Evolutionary conservation across 2,329 filamentous ascomycete species (phyloP).

Genomic region (Diaporthe sp.): DNA sequence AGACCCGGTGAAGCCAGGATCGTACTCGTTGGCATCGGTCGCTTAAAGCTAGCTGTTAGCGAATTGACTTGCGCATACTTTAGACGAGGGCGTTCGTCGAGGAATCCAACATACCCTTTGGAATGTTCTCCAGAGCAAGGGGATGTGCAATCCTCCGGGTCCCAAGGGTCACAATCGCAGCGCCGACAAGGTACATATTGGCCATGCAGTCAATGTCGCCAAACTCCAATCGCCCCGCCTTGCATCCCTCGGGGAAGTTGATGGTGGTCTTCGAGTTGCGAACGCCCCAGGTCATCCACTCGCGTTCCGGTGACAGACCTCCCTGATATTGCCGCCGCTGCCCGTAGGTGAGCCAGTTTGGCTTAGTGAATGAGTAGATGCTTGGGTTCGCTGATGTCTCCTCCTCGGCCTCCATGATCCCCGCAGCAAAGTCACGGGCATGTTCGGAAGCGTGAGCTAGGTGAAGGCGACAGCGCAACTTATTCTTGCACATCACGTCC

Average conservation of each 20-base stretch:
- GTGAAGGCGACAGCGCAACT: background rate
- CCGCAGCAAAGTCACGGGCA: background rate
- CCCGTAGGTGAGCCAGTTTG: background rate
- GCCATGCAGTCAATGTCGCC: constrained; percentile 10
- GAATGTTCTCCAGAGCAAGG: background rate
- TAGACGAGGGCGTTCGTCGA: fast-evolving
- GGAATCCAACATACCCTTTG: background rate
- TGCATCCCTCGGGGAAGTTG: background rate
- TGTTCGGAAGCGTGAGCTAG: background rate
- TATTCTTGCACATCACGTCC: background rate
- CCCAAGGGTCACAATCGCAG: background rate
- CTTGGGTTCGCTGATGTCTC: background rate
- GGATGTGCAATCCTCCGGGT: background rate
- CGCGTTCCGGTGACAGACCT: background rate
- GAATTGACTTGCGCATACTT: fast-evolving
- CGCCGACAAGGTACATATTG: constrained; percentile 4
- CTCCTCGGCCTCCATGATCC: background rate
- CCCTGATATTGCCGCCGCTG: background rate
- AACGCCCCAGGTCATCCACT: constrained; percentile 6
- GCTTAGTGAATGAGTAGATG: background rate
- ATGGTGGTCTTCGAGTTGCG: background rate
- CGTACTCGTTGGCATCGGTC: background rate
- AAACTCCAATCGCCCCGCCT: background rate
- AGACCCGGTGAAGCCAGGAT: background rate
- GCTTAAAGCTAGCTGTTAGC: background rate